phyloP scores from a whole-genome alignment of 306 rosid genomes.

The Rosa persica region DNA sequence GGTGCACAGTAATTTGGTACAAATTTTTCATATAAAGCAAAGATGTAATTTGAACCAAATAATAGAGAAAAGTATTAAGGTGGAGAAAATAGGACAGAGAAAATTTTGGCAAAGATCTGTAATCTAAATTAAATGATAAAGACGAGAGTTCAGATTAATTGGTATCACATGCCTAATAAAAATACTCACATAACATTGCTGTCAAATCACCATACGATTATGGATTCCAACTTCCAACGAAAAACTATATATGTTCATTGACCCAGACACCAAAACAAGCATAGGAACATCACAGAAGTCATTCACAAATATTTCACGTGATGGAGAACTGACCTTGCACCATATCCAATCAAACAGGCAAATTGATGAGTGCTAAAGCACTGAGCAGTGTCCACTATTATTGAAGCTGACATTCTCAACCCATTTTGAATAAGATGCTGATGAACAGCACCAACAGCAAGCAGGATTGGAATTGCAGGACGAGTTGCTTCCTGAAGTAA shows the following conservation, averaged over 20 bases:
- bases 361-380: slow-evolving; percentile 99
- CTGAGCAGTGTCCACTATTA: slow-evolving; percentile 92
- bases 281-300: background rate
- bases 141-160: background rate
- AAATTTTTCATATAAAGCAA: no score
- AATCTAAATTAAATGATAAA: background rate
- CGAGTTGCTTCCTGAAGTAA: slow-evolving; percentile 77
- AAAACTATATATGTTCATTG: background rate
- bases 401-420: slow-evolving; percentile 85
- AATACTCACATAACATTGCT: background rate
- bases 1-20: background rate
- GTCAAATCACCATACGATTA: background rate
- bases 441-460: slow-evolving; percentile 97
- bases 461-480: slow-evolving; percentile 94
- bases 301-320: slow-evolving; percentile 13
- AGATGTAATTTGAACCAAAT: background rate
- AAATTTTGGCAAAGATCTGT: background rate
- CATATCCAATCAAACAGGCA: slow-evolving; percentile 98
- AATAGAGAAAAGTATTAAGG: background rate
- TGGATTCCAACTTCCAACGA: background rate
- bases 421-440: slow-evolving; percentile 98
- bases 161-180: background rate
- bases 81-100: background rate
- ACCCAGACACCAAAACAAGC: background rate
- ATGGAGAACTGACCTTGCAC: slow-evolving; percentile 77